Evolutionary conservation across 176 grass and related monocot species (phyloP), one percentile per base, ranked within the genome.

Genomic region (Triticum dicoccoides): DNA sequence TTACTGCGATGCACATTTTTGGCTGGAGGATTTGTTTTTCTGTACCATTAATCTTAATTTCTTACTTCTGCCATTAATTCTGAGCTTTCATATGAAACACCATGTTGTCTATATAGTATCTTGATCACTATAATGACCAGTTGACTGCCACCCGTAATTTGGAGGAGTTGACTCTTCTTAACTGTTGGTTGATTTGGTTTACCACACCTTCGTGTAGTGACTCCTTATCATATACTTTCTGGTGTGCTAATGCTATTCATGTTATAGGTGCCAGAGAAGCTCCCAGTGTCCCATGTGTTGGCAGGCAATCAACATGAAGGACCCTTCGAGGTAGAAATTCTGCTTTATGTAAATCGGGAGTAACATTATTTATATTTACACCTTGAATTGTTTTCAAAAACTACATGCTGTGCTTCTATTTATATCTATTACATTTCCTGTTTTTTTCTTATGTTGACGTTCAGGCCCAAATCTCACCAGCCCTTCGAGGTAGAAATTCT

Each of bases 211-310:
- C 38, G 5, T 42, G 63, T 30, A 30, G 62, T 3, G 27, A 67
- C 32, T 67, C 44, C 5, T 24, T 73, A 44, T 45, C 70, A 15
- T 39, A 45, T 73, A 73, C 39, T n/a, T 73, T 47, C 39, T 47
- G 70, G 27, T 73, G 39, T n/a, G 25, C 70, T 73, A 73, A 73
- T 73, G 70, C 69, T 45, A 45, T 73, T 47, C 38, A 24, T 47
- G 39, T 39, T 67, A 10, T 77, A 97, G 95, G 95, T 97, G 90
- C 80, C 95, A 97, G 89, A 97, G 95, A 93, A 97, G 95, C 84
- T 97, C 95, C 84, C 92, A 93, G 41, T 97, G 95, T 82, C 95
- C 95, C 35, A 97, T 95, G 95, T 97, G 95, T 81, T 95, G 92
- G 95, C 95, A 97, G 61, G 59, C 90, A 65, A 95, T 97, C 86